Evolutionary conservation across 352 stramenopile genomes (phyloP), one percentile per base, ranked within the genome.

Genomic region (Pelagophyceae sp.): DNA sequence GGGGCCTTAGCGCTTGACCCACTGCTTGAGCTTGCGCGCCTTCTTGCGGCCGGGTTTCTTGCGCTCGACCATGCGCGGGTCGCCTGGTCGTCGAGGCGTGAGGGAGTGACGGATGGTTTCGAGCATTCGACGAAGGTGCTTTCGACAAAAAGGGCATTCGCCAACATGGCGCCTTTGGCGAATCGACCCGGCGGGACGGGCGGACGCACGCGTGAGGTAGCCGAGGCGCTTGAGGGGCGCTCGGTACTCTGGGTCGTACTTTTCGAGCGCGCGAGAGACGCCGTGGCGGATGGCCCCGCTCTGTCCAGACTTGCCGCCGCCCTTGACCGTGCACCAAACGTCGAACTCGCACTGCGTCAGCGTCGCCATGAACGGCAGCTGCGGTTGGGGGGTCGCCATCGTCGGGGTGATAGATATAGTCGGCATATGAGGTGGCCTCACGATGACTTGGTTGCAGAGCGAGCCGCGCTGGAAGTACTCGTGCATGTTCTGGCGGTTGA

Each of bases 31-130:
- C 90, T 98, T 98, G 80, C 95, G 90, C 5, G 95, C 94, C 87
- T 98, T 98, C 40, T 90, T 85, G 81, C 93, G 91, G 78, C 95
- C 95, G 45, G 93, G 76, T 84, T 98, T 98, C 88, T 98, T 98
- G 77, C 92, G 86, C 87, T 98, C 94, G 70, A 98, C 94, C 86
- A 94, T 95, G 83, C 95, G 85, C 79, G 93, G 86, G 89, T 98
- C 95, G n/a, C n/a, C n/a, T n/a, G n/a, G n/a, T n/a, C n/a, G n/a
- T n/a, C n/a, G n/a, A n/a, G n/a, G n/a, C n/a, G n/a, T n/a, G n/a
- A n/a, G n/a, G n/a, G n/a, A n/a, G n/a, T n/a, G n/a, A n/a, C n/a
- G n/a, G n/a, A n/a, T n/a, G n/a, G n/a, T n/a, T n/a, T n/a, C n/a
- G n/a, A n/a, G n/a, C n/a, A n/a, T n/a, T n/a, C n/a, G n/a, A n/a